These are phyloP conservation scores for Exophiala sideris DNA, from an alignment of 2,329 filamentous ascomycete genomes.

Conservation along the genomic window DNA sequence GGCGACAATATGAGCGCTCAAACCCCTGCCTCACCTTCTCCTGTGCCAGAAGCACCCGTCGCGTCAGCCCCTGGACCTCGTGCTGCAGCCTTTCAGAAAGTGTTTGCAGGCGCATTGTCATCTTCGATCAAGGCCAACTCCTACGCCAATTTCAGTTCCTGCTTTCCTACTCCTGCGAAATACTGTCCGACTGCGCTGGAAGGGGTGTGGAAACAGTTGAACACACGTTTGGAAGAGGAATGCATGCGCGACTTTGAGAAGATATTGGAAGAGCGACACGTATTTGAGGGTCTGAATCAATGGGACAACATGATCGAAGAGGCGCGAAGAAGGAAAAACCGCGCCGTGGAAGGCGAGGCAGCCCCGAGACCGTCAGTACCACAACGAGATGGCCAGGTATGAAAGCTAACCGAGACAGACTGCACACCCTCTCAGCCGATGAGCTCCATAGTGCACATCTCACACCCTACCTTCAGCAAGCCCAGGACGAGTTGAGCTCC, in stretches of 20 bases:
- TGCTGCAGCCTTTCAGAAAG: slow-evolving; percentile 57
- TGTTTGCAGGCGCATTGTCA: slow-evolving; percentile 58
- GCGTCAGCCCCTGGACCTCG: slow-evolving; percentile 57
- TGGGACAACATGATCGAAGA: slow-evolving; percentile 59
- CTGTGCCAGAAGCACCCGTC: slow-evolving; percentile 51
- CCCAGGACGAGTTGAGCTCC: slow-evolving; percentile 47
- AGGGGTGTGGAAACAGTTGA: slow-evolving; percentile 57
- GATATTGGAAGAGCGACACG: slow-evolving; percentile 55
- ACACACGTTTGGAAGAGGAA: slow-evolving; percentile 55
- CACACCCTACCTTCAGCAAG: slow-evolving; percentile 52
- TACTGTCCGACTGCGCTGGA: slow-evolving; percentile 56
- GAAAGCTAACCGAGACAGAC: slow-evolving; percentile 37
- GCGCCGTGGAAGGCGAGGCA: slow-evolving; percentile 23
- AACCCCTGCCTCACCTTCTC: slow-evolving; percentile 45
- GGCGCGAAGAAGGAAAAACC: slow-evolving; percentile 53
- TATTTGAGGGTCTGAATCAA: slow-evolving; percentile 57
- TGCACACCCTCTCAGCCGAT: slow-evolving; percentile 56
- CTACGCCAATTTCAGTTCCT: slow-evolving; percentile 60
- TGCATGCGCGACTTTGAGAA: slow-evolving; percentile 60
- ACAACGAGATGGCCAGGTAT: not conserved
- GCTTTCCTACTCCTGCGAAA: slow-evolving; percentile 61
- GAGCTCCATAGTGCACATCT: slow-evolving; percentile 59
- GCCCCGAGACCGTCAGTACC: slow-evolving; percentile 20
- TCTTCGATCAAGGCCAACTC: slow-evolving; percentile 61
- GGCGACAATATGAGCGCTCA: slow-evolving; percentile 11